Percentiles rank a stretch among this genome's conserved stretches.
Evolutionary conservation across 2,329 filamentous ascomycete species (phyloP).

Genomic region (Ophiostoma ulmi): DNA sequence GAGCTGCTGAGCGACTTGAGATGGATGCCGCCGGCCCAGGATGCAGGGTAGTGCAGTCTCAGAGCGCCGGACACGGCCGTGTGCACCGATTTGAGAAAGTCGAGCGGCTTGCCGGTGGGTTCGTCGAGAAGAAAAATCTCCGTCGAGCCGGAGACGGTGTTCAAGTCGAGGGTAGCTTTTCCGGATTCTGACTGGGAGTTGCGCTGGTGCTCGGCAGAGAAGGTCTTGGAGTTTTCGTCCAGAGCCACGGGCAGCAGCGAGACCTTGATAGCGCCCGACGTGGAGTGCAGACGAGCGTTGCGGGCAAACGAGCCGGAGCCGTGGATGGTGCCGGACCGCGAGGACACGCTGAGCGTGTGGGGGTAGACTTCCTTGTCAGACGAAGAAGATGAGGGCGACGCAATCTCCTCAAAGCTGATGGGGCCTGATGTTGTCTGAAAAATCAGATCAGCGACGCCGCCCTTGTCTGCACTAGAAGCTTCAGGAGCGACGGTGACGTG

Average conservation of each 20-base stretch:
- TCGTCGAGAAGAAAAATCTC: slow-evolving; percentile 35
- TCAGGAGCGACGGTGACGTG: background rate
- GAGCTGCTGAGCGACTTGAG: slow-evolving; percentile 38
- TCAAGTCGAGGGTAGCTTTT: slow-evolving; percentile 36
- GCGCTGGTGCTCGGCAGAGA: background rate
- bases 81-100: slow-evolving; percentile 41
- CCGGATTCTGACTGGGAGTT: background rate
- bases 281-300: slow-evolving; percentile 35
- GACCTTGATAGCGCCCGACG: slow-evolving; percentile 36
- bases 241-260: background rate
- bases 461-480: slow-evolving; percentile 35
- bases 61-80: slow-evolving; percentile 43
- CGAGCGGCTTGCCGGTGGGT: slow-evolving; percentile 31
- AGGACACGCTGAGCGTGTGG: slow-evolving; percentile 45
- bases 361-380: slow-evolving; percentile 31
- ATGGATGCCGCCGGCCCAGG: slow-evolving; percentile 46
- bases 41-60: slow-evolving; percentile 42
- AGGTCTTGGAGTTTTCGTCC: background rate
- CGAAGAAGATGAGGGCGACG: too few relatives aligned
- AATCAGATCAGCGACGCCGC: slow-evolving; percentile 39
- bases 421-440: slow-evolving; percentile 42
- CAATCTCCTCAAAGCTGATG: slow-evolving; percentile 34
- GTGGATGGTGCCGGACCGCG: slow-evolving; percentile 42
- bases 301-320: slow-evolving; percentile 41
- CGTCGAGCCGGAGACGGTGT: slow-evolving; percentile 42